Conservation (phyloP, 1,284 basidiomycete genomes). For the Anthracocystis panici-leucophaei region DNA sequence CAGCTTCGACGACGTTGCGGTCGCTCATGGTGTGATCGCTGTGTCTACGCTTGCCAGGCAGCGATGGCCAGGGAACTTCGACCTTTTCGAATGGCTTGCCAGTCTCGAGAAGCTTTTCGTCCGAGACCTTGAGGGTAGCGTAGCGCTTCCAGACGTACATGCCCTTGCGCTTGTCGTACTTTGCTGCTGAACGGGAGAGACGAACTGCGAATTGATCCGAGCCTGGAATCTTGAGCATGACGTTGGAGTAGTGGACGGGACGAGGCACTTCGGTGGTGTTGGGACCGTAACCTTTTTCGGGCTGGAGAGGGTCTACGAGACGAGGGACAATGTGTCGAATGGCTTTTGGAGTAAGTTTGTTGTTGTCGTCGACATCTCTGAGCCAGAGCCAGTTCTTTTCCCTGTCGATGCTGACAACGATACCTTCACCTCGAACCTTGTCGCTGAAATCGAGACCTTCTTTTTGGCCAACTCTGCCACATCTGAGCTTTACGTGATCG, state of each 20-base stretch:
- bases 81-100: conserved; percentile 55
- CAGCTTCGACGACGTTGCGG: conserved; percentile 51
- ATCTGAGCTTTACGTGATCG: conserved; percentile 68
- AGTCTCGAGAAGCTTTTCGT: conserved; percentile 44
- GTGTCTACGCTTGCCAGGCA: conserved; percentile 38
- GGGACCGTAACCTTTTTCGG: conserved; percentile 61
- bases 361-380: conserved; percentile 60
- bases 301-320: conserved; percentile 52
- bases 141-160: conserved; percentile 66
- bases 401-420: conserved; percentile 62
- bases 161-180: conserved; percentile 54
- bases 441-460: conserved; percentile 43
- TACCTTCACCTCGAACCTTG: conserved; percentile 62
- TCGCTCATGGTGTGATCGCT: conserved; percentile 36
- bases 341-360: conserved; percentile 61
- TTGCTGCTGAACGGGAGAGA: conserved; percentile 54
- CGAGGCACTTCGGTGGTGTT: conserved; percentile 61
- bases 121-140: conserved; percentile 57
- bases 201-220: conserved; percentile 60
- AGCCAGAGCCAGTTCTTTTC: conserved; percentile 65
- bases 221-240: conserved; percentile 67
- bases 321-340: conserved; percentile 62
- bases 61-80: conserved; percentile 66
- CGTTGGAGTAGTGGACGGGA: conserved; percentile 68
- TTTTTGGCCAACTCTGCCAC: conserved; percentile 59